A percentile compares a stretch with the other conserved stretches of the same genome.
phyloP scores from a whole-genome alignment of 2,329 filamentous ascomycete genomes.

The Sphaerulina vaccinii region DNA sequence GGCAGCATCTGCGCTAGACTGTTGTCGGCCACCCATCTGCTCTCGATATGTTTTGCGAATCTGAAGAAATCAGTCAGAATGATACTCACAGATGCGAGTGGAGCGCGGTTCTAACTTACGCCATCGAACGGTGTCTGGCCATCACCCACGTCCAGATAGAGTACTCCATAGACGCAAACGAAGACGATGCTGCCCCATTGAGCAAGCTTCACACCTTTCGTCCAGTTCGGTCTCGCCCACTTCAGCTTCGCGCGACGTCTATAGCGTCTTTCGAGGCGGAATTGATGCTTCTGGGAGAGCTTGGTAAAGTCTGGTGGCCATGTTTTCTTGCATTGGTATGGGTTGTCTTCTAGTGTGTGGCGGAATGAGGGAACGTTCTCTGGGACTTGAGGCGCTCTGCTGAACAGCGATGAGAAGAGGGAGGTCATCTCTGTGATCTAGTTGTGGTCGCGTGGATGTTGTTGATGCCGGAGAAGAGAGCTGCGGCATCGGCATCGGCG shows the following conservation, averaged over 20 bases:
- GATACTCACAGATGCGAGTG: too few species aligned
- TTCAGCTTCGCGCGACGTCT: constrained; percentile 66
- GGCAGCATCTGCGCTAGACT: neutral
- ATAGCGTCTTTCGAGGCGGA: constrained; percentile 75
- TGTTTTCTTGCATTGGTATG: constrained; percentile 65
- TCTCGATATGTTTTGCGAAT: constrained; percentile 15
- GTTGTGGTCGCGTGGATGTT: neutral
- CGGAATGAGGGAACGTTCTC: constrained; percentile 28
- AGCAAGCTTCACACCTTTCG: constrained; percentile 62
- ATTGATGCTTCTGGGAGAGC: constrained; percentile 69
- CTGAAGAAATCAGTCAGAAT: too few species aligned
- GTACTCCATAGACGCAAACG: constrained; percentile 56
- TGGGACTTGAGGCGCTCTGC: constrained; percentile 24
- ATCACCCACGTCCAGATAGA: constrained; percentile 57
- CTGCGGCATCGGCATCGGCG: neutral
- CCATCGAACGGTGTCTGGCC: constrained; percentile 52
- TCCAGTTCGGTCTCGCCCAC: constrained; percentile 62
- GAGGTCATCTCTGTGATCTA: constrained; percentile 21
- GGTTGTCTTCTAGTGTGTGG: constrained; percentile 51
- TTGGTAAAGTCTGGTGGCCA: constrained; percentile 77
- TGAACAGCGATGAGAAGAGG: constrained; percentile 31
- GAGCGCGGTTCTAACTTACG: too few species aligned
- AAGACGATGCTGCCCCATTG: constrained; percentile 61
- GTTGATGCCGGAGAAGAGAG: neutral
- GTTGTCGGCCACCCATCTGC: constrained; percentile 4